phyloP scores from a whole-genome alignment of 345 rosid species.

The Diplotaxis tenuifolia region DNA sequence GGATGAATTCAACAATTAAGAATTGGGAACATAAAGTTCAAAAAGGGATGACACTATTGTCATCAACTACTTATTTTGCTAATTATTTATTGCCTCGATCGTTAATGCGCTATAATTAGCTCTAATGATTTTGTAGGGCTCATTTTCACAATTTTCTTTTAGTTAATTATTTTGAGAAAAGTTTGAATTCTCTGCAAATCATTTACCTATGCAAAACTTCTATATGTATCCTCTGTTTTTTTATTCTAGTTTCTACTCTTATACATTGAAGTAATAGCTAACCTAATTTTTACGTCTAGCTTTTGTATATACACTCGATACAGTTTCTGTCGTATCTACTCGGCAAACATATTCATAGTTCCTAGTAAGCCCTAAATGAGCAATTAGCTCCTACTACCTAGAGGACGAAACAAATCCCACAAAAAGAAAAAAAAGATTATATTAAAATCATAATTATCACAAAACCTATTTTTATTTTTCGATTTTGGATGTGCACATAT shows the following conservation, averaged over 20 bases:
- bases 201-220: neutral
- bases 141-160: neutral
- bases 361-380: neutral
- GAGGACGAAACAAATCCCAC: neutral
- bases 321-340: neutral
- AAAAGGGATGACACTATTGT: neutral
- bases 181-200: neutral
- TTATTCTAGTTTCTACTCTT: neutral
- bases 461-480: neutral
- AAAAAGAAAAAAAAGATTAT: neutral
- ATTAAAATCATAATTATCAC: neutral
- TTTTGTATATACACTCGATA: neutral
- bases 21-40: too few relatives aligned
- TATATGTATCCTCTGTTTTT: neutral
- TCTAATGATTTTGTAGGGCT: neutral
- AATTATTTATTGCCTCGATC: neutral
- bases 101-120: neutral
- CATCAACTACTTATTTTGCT: too few relatives aligned
- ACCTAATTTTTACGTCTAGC: neutral
- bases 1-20: too few relatives aligned
- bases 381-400: neutral
- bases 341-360: neutral
- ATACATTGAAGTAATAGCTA: neutral
- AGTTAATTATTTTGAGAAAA: neutral
- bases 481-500: neutral